These are phyloP conservation scores for Cronartium ribicola DNA, from an alignment of 1,284 basidiomycete genomes.

Conservation along the genomic window DNA sequence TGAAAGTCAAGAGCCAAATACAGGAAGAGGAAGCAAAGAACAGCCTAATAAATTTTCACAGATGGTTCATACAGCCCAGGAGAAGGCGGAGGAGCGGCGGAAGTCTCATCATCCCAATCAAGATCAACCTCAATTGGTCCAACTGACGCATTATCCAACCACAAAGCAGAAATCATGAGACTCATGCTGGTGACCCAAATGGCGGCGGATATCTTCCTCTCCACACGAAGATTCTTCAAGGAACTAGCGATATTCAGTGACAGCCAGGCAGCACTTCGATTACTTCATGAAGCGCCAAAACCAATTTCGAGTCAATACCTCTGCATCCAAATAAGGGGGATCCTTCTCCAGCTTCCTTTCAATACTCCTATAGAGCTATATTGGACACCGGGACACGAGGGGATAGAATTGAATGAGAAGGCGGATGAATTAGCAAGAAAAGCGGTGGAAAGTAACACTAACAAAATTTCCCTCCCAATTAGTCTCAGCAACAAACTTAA, in stretches of 20 bases:
- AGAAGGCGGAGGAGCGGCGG: constrained; percentile 11
- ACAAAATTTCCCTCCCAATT: too few species aligned
- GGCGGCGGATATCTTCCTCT: too few species aligned
- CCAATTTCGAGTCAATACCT: background rate
- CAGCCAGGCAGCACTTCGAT: background rate
- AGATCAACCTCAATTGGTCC: background rate
- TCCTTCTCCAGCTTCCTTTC: background rate
- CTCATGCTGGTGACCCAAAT: background rate
- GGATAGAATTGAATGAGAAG: too few species aligned
- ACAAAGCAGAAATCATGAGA: constrained; percentile 1
- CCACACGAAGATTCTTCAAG: too few species aligned
- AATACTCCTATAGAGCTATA: background rate
- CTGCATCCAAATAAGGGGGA: background rate
- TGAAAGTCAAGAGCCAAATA: background rate
- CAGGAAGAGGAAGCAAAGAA: background rate
- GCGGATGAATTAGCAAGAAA: constrained; percentile 18
- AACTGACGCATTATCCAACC: background rate
- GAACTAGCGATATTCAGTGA: background rate
- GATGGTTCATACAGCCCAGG: constrained; percentile 6
- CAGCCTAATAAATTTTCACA: constrained; percentile 3
- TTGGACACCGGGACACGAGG: constrained; percentile 13
- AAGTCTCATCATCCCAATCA: background rate
- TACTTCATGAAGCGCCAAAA: background rate
- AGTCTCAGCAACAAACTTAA: too few species aligned
- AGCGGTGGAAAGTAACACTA: too few species aligned